Evolutionary conservation across 768 basidiomycete species (phyloP).

Genomic region (Suillus alpinus): DNA sequence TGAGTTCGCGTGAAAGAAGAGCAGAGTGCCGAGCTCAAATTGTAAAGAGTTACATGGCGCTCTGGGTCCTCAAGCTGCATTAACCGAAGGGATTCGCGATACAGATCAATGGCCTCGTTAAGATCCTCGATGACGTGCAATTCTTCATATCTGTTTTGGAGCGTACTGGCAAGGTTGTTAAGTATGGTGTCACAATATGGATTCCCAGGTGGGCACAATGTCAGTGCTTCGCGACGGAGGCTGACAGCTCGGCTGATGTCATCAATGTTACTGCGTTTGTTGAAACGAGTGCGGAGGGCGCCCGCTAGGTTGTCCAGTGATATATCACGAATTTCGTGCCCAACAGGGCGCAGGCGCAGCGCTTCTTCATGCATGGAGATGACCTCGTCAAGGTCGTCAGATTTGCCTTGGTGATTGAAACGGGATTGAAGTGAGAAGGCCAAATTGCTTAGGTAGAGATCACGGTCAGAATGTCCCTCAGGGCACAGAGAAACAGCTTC

Average conservation of each 20-base stretch:
- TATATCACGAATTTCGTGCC: neutral
- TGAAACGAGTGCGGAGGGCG: constrained; percentile 17
- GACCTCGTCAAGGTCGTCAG: neutral
- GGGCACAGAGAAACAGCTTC: constrained; percentile 12
- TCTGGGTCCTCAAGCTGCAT: constrained; percentile 10
- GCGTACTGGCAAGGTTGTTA: constrained; percentile 12
- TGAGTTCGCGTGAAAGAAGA: constrained; percentile 7
- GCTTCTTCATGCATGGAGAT: neutral
- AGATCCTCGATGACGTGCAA: constrained; percentile 10
- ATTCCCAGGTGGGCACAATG: constrained; percentile 5
- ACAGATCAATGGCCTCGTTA: constrained; percentile 14
- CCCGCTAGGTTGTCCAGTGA: constrained; percentile 17
- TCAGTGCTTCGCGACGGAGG: constrained; percentile 2
- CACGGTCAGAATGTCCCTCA: constrained; percentile 6
- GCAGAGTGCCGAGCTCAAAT: constrained; percentile 14
- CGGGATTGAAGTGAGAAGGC: constrained; percentile 8
- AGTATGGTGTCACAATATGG: constrained; percentile 3
- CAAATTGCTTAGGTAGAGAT: constrained; percentile 6
- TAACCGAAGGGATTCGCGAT: constrained; percentile 10
- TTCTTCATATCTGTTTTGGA: constrained; percentile 10
- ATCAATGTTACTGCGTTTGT: constrained; percentile 3
- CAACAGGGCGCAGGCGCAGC: neutral
- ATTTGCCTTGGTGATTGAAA: constrained; percentile 10
- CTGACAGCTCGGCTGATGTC: constrained; percentile 14
- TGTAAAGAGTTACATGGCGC: neutral